Base-by-base conservation (phyloP, 176 grass and related monocot species). In the Stipa capillata region DNA sequence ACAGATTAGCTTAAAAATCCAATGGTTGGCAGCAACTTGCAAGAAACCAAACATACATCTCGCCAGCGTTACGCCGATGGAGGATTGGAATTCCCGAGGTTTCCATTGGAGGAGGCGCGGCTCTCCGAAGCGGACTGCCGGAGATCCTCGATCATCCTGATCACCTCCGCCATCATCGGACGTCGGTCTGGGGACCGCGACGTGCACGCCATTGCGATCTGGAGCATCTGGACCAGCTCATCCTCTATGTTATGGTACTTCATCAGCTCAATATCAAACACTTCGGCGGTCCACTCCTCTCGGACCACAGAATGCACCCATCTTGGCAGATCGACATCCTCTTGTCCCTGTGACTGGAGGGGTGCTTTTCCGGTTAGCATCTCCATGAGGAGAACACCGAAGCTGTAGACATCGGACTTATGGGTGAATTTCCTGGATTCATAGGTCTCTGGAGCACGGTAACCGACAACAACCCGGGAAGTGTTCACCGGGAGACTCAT, bases 211-310 rank as follows among this genome's bases (percentile, higher is more conserved):
- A 95, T 89, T 24, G 90, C 92, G 23, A 99, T 85, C 66, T 93
- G 96, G 55, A 99, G 96, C 86, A 91, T 93, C 84, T 93, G 92
- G 23, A 99, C 96, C 65, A 99, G 77, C 75, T 99, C 92, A 61
- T 99, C 96, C 63, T 99, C 92, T 37, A 85, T 91, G 63, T 93
- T 89, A 3, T 48, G 83, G 79, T 80, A 73, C 50, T 78, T 88
- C 64, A 92, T 89, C 57, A 99, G 87, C 65, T 92, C 88, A 7
- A 79, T 48, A 37, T 99, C 96, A 32, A 95, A 99, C 33, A 99
- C 96, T 73, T 99, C 96, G 0, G 96, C 96, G 0, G 96, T 99
- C 96, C 96, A 99, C 70, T 99, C 96, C 88, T 99, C 96, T 37
- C 88, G 84, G 78, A 99, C 92, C 33, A 99, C 92, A 0, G 96